A percentile compares a stretch with the other conserved stretches of the same genome.
phyloP scores from a whole-genome alignment of 106 monocot species.

The Ottelia alismoides region DNA sequence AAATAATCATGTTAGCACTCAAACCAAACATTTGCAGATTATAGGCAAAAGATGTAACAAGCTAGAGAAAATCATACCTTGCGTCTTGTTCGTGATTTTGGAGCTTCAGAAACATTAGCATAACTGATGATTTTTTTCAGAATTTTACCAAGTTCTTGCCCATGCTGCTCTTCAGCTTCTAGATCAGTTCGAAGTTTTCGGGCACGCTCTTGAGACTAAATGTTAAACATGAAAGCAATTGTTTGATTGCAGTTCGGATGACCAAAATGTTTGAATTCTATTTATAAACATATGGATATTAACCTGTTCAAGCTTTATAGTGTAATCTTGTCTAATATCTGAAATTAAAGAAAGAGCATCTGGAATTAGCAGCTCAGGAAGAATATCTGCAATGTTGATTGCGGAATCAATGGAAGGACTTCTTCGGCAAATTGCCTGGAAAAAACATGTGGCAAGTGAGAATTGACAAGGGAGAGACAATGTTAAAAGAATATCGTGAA shows the following conservation, averaged over 20 bases:
- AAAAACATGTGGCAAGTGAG: too few relatives aligned
- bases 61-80: slow-evolving; percentile 18
- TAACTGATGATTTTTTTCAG: slow-evolving; percentile 33
- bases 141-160: slow-evolving; percentile 48
- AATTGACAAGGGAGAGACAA: too few relatives aligned
- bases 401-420: too few relatives aligned
- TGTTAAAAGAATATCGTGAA: too few relatives aligned
- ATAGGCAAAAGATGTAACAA: not conserved
- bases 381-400: too few relatives aligned
- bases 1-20: not conserved
- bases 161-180: slow-evolving; percentile 53
- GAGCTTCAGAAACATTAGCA: slow-evolving; percentile 17
- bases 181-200: slow-evolving; percentile 51
- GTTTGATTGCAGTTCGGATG: not conserved
- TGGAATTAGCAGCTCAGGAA: slow-evolving; percentile 16
- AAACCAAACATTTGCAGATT: not conserved
- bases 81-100: slow-evolving; percentile 26
- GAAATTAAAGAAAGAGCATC: slow-evolving; percentile 18
- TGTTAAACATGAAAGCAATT: not conserved
- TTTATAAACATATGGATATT: not conserved
- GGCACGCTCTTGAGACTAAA: slow-evolving; percentile 60
- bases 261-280: not conserved
- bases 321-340: slow-evolving; percentile 30
- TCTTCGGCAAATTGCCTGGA: too few relatives aligned
- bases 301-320: slow-evolving; percentile 55